phyloP scores from a whole-genome alignment of 441 rosid species.

The Pelargonium cotyledonis region DNA sequence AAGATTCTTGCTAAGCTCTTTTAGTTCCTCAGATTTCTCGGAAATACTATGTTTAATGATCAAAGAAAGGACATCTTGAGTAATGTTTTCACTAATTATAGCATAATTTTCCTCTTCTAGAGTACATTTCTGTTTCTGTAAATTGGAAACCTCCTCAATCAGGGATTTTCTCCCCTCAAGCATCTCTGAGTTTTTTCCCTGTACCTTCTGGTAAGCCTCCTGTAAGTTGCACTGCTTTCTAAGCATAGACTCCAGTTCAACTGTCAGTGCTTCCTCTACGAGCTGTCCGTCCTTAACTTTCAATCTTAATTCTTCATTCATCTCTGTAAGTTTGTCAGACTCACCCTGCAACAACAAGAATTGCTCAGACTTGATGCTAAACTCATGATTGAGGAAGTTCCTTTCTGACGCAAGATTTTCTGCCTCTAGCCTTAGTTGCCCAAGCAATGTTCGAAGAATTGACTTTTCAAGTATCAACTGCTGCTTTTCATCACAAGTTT shows the following conservation, averaged over 20 bases:
- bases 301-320: constrained; percentile 47
- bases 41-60: constrained; percentile 43
- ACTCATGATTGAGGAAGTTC: constrained; percentile 40
- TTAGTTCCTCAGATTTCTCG: constrained; percentile 40
- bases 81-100: constrained; percentile 41
- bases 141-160: constrained; percentile 32
- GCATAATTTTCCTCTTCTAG: constrained; percentile 56
- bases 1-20: constrained; percentile 38
- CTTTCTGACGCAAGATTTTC: constrained; percentile 44
- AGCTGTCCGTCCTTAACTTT: constrained; percentile 42
- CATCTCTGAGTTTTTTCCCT: constrained; percentile 43
- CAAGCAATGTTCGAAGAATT: constrained; percentile 54
- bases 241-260: constrained; percentile 44
- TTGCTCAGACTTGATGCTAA: constrained; percentile 39
- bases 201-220: constrained; percentile 37
- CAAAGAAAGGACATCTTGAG: constrained; percentile 46
- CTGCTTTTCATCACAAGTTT: constrained; percentile 54
- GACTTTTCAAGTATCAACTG: constrained; percentile 45
- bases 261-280: constrained; percentile 51
- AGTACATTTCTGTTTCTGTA: constrained; percentile 40
- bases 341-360: constrained; percentile 38
- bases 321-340: constrained; percentile 32
- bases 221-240: constrained; percentile 40
- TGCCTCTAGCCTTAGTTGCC: constrained; percentile 56
- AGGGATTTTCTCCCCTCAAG: constrained; percentile 45